phyloP scores from a whole-genome alignment of 371 early-diverging fungal species.

The Apophysomyces trapeziformis region DNA sequence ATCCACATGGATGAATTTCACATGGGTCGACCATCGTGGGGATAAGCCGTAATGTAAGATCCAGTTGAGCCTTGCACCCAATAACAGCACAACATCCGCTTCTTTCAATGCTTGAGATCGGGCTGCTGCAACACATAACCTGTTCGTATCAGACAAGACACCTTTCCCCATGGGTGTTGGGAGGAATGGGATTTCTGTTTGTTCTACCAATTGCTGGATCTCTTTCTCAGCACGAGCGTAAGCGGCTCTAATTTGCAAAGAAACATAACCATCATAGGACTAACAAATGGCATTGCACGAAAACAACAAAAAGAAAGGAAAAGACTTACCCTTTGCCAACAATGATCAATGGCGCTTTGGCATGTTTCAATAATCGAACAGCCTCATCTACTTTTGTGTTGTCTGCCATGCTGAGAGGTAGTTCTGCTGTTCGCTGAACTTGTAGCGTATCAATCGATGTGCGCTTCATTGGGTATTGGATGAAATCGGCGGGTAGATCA shows the following conservation, averaged over 20 bases:
- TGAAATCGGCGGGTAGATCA: slow-evolving; percentile 78
- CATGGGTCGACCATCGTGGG: slow-evolving; percentile 59
- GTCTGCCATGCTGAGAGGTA: slow-evolving; percentile 57
- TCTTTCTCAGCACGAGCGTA: slow-evolving; percentile 65
- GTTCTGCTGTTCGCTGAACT: slow-evolving; percentile 26
- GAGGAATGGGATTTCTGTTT: slow-evolving; percentile 68
- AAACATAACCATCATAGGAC: too few species aligned
- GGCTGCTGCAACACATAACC: slow-evolving; percentile 72
- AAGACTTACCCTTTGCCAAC: slow-evolving; percentile 74
- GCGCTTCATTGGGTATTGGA: slow-evolving; percentile 53
- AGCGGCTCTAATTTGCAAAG: too few species aligned
- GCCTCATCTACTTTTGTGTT: slow-evolving; percentile 33
- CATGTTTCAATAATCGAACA: slow-evolving; percentile 34
- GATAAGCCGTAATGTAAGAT: slow-evolving; percentile 76
- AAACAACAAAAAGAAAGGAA: not conserved
- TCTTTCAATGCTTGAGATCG: slow-evolving; percentile 67
- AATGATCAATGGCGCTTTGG: slow-evolving; percentile 70
- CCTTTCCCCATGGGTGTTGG: slow-evolving; percentile 89
- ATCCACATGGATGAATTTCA: slow-evolving; percentile 77
- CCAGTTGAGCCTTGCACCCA: slow-evolving; percentile 85
- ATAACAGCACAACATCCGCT: slow-evolving; percentile 74
- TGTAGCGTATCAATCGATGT: slow-evolving; percentile 28
- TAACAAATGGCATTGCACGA: slow-evolving; percentile 60
- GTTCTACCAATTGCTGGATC: slow-evolving; percentile 58
- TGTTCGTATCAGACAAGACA: slow-evolving; percentile 67